Evolutionary conservation across 1,284 basidiomycete species (phyloP).

Genomic region (Trichosporon inkin): DNA sequence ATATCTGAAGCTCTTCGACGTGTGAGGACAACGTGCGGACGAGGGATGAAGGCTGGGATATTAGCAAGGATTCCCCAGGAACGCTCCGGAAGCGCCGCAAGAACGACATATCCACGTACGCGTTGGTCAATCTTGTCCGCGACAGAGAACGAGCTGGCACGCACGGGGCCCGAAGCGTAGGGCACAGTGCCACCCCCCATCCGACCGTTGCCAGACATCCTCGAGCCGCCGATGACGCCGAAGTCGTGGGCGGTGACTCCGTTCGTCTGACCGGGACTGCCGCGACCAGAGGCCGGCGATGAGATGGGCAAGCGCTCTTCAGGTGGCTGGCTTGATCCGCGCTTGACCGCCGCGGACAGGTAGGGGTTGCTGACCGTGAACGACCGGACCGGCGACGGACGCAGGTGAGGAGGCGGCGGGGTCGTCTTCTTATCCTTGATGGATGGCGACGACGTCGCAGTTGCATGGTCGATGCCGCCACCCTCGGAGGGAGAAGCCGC

Average conservation of each 20-base stretch:
- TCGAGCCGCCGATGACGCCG: constrained; percentile 45
- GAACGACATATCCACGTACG: constrained; percentile 9
- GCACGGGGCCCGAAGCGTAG: constrained; percentile 23
- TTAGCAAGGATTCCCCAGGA: not conserved
- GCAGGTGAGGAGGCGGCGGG: constrained; percentile 10
- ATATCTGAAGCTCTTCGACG: constrained; percentile 39
- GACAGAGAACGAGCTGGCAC: constrained; percentile 46
- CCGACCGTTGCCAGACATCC: constrained; percentile 17
- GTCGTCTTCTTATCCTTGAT: constrained; percentile 9
- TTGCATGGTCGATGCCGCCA: constrained; percentile 2
- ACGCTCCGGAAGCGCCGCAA: too few species aligned
- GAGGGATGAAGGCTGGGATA: constrained; percentile 29
- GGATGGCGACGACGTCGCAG: not conserved
- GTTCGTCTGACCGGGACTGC: constrained; percentile 27
- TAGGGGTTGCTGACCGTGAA: constrained; percentile 26
- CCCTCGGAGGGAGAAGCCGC: not conserved
- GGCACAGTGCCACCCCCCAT: constrained; percentile 7
- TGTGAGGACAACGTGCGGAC: constrained; percentile 44
- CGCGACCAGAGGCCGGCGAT: constrained; percentile 35
- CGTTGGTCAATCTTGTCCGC: constrained; percentile 16
- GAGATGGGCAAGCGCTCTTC: constrained; percentile 38
- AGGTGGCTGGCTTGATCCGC: constrained; percentile 43
- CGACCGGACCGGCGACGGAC: constrained; percentile 23
- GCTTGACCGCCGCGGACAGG: constrained; percentile 27
- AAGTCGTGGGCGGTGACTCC: constrained; percentile 23